phyloP scores from a whole-genome alignment of 2,329 filamentous ascomycete genomes.

The Colletotrichum navitas region DNA sequence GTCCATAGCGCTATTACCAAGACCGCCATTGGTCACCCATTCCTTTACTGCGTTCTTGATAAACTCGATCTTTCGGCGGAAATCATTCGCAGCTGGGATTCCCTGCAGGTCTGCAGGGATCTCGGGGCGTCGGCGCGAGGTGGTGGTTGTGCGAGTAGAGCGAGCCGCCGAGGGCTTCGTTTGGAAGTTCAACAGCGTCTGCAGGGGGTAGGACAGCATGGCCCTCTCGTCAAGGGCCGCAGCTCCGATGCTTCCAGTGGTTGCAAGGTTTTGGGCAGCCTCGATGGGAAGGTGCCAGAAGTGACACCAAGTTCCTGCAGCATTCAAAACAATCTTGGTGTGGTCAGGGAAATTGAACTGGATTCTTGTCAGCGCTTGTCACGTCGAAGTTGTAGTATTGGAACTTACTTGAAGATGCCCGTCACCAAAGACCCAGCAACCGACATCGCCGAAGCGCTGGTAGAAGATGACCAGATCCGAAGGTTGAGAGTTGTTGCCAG shows the following conservation, averaged over 20 bases:
- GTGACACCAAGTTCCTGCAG: conserved; percentile 80
- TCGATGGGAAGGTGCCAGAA: conserved; percentile 82
- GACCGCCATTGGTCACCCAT: conserved; percentile 77
- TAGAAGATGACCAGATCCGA: conserved; percentile 81
- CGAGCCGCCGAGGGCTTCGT: conserved; percentile 57
- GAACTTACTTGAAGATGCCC: conserved; percentile 77
- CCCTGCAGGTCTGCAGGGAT: conserved; percentile 71
- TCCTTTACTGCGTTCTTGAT: conserved; percentile 76
- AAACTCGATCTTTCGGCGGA: conserved; percentile 81
- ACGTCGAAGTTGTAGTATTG: neutral
- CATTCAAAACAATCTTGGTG: conserved; percentile 84
- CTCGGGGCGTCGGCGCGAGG: conserved; percentile 68
- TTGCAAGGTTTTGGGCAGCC: conserved; percentile 74
- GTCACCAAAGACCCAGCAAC: conserved; percentile 85
- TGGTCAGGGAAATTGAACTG: conserved; percentile 91
- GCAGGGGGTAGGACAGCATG: conserved; percentile 78
- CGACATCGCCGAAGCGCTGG: conserved; percentile 83
- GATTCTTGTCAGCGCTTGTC: conserved; percentile 45
- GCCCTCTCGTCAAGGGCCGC: conserved; percentile 79
- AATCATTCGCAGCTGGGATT: conserved; percentile 78
- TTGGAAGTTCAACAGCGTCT: conserved; percentile 79
- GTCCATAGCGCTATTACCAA: conserved; percentile 75
- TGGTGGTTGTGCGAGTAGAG: conserved; percentile 59
- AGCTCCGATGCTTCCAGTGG: conserved; percentile 75
- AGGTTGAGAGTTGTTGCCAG: conserved; percentile 49